Evolutionary conservation across 2,329 filamentous ascomycete species (phyloP).

Genomic region (Microdochium nivale): DNA sequence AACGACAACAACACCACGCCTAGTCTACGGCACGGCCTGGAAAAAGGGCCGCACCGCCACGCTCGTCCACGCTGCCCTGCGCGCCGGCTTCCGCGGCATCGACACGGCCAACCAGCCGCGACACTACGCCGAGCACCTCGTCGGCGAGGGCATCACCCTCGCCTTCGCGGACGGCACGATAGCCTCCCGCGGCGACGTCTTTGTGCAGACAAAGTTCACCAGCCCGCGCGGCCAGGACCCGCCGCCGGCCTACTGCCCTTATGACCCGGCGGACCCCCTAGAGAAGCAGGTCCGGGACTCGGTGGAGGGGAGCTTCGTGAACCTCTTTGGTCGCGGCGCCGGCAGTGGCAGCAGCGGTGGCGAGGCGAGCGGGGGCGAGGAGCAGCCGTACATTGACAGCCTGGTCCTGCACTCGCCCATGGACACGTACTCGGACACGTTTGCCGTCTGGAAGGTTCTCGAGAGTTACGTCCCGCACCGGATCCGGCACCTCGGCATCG

Average conservation of each 20-base stretch:
- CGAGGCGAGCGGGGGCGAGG: too few relatives aligned
- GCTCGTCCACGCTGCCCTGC: conserved; percentile 61
- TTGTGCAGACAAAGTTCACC: conserved; percentile 80
- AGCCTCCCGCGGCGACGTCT: conserved; percentile 46
- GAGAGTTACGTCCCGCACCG: conserved; percentile 55
- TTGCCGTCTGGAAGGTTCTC: conserved; percentile 58
- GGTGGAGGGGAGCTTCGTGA: conserved; percentile 26
- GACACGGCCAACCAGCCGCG: conserved; percentile 74
- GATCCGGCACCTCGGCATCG: conserved; percentile 65
- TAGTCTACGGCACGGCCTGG: conserved; percentile 81
- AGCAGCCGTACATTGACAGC: conserved; percentile 63
- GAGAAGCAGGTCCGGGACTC: conserved; percentile 59
- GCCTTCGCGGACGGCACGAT: conserved; percentile 53
- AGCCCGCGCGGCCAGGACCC: conserved; percentile 48
- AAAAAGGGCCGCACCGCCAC: conserved; percentile 61
- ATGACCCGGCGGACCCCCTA: conserved; percentile 48
- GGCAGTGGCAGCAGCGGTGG: conserved; percentile 15
- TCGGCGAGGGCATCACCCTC: conserved; percentile 56
- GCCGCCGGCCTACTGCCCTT: conserved; percentile 46
- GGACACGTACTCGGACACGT: conserved; percentile 33
- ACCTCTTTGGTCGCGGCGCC: background rate
- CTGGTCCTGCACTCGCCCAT: conserved; percentile 62
- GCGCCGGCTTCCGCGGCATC: conserved; percentile 60
- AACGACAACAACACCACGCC: conserved; percentile 34
- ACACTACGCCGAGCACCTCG: conserved; percentile 67